phyloP scores from a whole-genome alignment of 2,329 filamentous ascomycete genomes.

The Dactylonectria macrodidyma region DNA sequence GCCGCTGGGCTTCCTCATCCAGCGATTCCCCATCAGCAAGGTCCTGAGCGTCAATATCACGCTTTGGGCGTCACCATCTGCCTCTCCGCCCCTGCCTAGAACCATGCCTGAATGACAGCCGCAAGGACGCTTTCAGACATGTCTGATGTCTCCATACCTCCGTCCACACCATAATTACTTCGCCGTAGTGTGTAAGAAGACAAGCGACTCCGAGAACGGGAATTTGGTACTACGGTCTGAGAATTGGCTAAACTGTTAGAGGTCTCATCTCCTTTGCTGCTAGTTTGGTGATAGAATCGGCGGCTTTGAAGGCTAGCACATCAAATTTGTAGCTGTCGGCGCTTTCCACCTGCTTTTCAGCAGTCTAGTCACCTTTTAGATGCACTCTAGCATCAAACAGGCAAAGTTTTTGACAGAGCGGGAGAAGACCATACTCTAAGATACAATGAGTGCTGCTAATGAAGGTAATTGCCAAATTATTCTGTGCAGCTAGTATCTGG shows the following conservation, averaged over 20 bases:
- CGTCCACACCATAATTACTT: conserved; percentile 65
- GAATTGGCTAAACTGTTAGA: conserved; percentile 55
- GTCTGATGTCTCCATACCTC: conserved; percentile 65
- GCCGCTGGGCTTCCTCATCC: conserved; percentile 50
- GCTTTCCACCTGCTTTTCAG: conserved; percentile 62
- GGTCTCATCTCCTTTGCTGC: conserved; percentile 66
- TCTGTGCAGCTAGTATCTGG: conserved; percentile 57
- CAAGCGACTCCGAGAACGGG: conserved; percentile 63
- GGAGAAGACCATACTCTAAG: conserved; percentile 63
- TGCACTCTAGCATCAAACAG: conserved; percentile 55
- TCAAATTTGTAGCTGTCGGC: conserved; percentile 68
- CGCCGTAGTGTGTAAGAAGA: conserved; percentile 56
- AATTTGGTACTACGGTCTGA: conserved; percentile 49
- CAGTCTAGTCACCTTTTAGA: conserved; percentile 57
- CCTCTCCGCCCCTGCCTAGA: conserved; percentile 58
- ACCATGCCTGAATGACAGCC: conserved; percentile 58
- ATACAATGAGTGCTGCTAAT: conserved; percentile 68
- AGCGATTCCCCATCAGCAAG: conserved; percentile 52
- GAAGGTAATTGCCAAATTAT: conserved; percentile 59
- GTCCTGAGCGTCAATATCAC: conserved; percentile 53
- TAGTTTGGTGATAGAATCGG: conserved; percentile 60
- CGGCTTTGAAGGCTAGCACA: conserved; percentile 61
- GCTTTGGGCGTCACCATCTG: conserved; percentile 57
- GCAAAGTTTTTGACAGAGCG: conserved; percentile 41
- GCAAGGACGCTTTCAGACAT: conserved; percentile 62